Conservation (phyloP, 139 green algal genomes). For the Limnomonas spitsbergensis region DNA sequence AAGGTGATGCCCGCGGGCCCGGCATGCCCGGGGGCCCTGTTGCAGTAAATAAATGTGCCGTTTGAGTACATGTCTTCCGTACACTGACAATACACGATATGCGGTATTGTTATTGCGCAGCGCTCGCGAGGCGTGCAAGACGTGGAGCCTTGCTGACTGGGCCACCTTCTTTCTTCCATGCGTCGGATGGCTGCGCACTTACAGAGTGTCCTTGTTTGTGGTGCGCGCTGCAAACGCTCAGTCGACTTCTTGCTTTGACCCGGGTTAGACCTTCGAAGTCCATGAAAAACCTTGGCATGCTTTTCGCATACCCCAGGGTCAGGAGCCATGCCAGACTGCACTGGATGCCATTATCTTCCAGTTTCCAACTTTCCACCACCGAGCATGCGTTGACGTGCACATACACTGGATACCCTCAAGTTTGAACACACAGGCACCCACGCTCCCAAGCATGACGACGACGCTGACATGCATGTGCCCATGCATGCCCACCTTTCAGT, state of each 20-base stretch:
- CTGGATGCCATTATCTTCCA: not conserved
- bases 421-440: not conserved
- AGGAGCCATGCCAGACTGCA: not conserved
- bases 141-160: slow-evolving; percentile 9
- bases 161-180: slow-evolving; percentile 10
- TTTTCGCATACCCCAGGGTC: not conserved
- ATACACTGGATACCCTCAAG: not conserved
- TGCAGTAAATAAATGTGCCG: not conserved
- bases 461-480: too few species aligned
- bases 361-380: not conserved
- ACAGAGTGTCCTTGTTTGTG: slow-evolving; percentile 3
- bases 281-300: not conserved
- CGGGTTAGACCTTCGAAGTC: not conserved
- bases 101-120: too few species aligned
- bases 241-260: too few species aligned
- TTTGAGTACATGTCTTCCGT: not conserved
- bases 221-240: not conserved
- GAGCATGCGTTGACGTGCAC: not conserved
- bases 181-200: slow-evolving; percentile 15
- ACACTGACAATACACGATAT: too few species aligned
- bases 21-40: not conserved
- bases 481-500: slow-evolving; percentile 8
- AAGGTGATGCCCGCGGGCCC: too few species aligned
- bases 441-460: not conserved
- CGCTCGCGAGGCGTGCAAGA: not conserved